phyloP scores from a whole-genome alignment of 2,329 filamentous ascomycete genomes.

The Penicillium sp. region DNA sequence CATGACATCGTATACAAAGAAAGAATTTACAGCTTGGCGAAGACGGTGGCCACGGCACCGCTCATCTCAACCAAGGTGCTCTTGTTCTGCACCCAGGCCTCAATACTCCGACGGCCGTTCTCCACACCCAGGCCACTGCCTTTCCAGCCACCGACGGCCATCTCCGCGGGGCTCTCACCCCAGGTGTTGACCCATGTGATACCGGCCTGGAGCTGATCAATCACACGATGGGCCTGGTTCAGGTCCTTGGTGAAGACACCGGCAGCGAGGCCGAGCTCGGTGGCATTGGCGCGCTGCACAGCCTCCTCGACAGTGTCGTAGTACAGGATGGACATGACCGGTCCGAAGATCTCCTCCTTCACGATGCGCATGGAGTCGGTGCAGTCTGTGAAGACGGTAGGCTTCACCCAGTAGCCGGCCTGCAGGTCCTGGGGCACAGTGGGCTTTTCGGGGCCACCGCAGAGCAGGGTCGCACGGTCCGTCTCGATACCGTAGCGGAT shows the following conservation, averaged over 20 bases:
- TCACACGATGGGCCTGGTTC: constrained; percentile 66
- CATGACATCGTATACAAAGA: constrained; percentile 1
- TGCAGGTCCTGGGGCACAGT: constrained; percentile 49
- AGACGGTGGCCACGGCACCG: constrained; percentile 65
- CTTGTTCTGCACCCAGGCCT: constrained; percentile 81
- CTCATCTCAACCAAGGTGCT: constrained; percentile 82
- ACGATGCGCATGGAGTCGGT: constrained; percentile 75
- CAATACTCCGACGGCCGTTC: constrained; percentile 74
- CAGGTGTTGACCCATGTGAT: constrained; percentile 93
- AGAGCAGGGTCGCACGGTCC: constrained; percentile 70
- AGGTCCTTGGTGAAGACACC: constrained; percentile 77
- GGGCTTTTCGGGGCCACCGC: constrained; percentile 63
- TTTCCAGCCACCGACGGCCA: constrained; percentile 92
- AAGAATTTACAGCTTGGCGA: constrained; percentile 59
- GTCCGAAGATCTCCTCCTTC: constrained; percentile 81
- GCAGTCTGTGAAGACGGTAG: constrained; percentile 83
- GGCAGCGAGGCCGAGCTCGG: constrained; percentile 72
- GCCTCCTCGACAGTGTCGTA: constrained; percentile 69
- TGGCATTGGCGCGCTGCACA: constrained; percentile 68
- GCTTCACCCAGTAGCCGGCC: constrained; percentile 76
- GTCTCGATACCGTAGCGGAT: constrained; percentile 68
- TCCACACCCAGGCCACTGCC: constrained; percentile 82
- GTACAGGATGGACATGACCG: constrained; percentile 74
- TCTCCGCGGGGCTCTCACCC: constrained; percentile 88
- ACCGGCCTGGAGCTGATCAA: constrained; percentile 69